Conservation (phyloP, 2,329 filamentous ascomycete genomes). For the Sporothrix variecibatus region DNA sequence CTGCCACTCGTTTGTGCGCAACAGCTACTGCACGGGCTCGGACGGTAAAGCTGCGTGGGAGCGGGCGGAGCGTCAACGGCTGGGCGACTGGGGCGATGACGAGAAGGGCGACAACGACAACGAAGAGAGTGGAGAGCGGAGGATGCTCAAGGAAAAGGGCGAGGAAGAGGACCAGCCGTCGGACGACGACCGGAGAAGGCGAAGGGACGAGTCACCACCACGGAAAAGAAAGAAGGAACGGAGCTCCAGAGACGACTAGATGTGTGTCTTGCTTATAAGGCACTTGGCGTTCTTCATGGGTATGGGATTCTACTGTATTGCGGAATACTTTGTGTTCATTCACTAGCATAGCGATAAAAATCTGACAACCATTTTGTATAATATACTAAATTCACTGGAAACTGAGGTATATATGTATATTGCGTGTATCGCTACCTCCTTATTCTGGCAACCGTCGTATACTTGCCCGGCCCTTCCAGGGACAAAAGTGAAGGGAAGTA, state of each 20-base stretch:
- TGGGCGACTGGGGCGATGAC: slow-evolving; percentile 45
- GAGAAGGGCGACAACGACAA: slow-evolving; percentile 26
- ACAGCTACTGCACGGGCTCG: slow-evolving; percentile 95
- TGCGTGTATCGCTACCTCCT: not conserved
- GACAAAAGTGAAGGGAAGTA: not conserved
- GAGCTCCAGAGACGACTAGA: slow-evolving; percentile 5
- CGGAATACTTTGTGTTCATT: not conserved
- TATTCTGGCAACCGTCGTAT: not conserved
- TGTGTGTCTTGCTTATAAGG: not conserved
- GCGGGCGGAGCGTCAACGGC: slow-evolving; percentile 66
- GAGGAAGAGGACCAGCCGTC: slow-evolving; percentile 7
- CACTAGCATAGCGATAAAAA: not conserved
- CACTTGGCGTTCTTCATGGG: not conserved
- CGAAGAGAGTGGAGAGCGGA: slow-evolving; percentile 6
- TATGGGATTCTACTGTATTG: not conserved
- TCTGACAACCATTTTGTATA: not conserved
- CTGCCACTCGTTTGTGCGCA: slow-evolving; percentile 91
- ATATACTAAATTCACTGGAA: not conserved
- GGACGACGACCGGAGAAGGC: slow-evolving; percentile 9
- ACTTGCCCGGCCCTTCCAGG: not conserved
- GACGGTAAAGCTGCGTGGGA: slow-evolving; percentile 81
- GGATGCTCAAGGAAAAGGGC: slow-evolving; percentile 11
- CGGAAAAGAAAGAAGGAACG: slow-evolving; percentile 20
- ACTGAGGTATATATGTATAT: not conserved
- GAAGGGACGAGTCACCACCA: slow-evolving; percentile 17